A percentile compares a stretch with the other conserved stretches of the same genome.
These are phyloP conservation scores for Kodamaea neixiangensis DNA, from an alignment of 805 yeast species.

Conservation along the genomic window DNA sequence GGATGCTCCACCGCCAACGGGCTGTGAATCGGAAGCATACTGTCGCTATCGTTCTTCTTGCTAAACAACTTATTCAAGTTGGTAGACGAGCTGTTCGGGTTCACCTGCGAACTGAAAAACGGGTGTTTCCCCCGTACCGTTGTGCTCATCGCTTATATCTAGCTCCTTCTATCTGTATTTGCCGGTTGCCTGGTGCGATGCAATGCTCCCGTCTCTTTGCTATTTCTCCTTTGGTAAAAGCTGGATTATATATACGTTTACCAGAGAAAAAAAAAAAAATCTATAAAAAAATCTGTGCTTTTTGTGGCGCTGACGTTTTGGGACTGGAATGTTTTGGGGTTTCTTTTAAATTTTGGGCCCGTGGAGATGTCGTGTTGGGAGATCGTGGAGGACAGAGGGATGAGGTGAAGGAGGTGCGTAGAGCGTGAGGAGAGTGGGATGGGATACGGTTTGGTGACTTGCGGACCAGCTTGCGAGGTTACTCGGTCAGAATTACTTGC, in stretches of 20 bases:
- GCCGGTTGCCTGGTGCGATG: not conserved
- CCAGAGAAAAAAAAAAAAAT: not conserved
- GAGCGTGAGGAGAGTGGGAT: not conserved
- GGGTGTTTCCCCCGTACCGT: constrained; percentile 9
- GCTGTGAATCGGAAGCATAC: not conserved
- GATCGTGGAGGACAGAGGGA: not conserved
- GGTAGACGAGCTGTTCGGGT: constrained; percentile 40
- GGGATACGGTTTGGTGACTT: not conserved
- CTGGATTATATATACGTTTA: not conserved
- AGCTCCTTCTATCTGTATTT: not conserved
- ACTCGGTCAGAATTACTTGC: too few species aligned
- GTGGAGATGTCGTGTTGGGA: not conserved
- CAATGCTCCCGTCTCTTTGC: not conserved
- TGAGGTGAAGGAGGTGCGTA: too few species aligned
- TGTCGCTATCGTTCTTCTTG: constrained; percentile 1
- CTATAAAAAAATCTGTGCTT: not conserved
- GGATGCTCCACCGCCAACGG: constrained; percentile 18
- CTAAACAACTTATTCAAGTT: constrained; percentile 29
- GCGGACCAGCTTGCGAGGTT: too few species aligned
- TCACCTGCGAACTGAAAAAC: constrained; percentile 22
- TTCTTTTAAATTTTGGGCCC: not conserved
- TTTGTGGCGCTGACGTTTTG: not conserved
- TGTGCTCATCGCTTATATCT: not conserved
- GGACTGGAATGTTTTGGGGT: not conserved
- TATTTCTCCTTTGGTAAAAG: not conserved